phyloP scores from a whole-genome alignment of 257 asterid genomes.

The Nicotiana undulata region DNA sequence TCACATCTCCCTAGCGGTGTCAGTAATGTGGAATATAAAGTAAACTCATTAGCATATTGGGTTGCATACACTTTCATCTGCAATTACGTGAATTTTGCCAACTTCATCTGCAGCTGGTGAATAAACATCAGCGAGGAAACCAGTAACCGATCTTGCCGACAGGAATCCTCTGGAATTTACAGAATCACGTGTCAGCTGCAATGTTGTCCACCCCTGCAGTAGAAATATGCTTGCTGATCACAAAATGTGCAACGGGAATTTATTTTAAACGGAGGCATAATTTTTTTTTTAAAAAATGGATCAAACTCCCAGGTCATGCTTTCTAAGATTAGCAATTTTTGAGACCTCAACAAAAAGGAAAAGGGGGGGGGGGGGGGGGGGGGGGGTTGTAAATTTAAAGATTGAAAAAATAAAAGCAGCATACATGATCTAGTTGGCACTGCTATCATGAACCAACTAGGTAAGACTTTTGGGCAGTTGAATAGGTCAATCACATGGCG shows the following conservation, averaged over 20 bases:
- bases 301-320: background rate
- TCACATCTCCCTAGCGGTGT: background rate
- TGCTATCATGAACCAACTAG: background rate
- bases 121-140: slow-evolving; percentile 80
- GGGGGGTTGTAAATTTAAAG: no score
- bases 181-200: slow-evolving; percentile 69
- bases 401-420: background rate
- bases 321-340: background rate
- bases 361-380: no score
- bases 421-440: background rate
- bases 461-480: background rate
- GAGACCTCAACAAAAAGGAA: background rate
- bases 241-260: background rate
- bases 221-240: slow-evolving; percentile 6
- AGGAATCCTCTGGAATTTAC: slow-evolving; percentile 55
- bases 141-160: slow-evolving; percentile 80
- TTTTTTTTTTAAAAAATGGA: no score
- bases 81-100: slow-evolving; percentile 67
- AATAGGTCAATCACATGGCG: background rate
- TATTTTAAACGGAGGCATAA: background rate
- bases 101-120: slow-evolving; percentile 90
- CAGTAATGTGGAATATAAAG: background rate
- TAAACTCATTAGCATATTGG: background rate
- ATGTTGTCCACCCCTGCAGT: slow-evolving; percentile 71
- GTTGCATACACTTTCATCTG: slow-evolving; percentile 53